phyloP scores from a whole-genome alignment of 2,329 filamentous ascomycete species.

The Aureobasidium sp. region DNA sequence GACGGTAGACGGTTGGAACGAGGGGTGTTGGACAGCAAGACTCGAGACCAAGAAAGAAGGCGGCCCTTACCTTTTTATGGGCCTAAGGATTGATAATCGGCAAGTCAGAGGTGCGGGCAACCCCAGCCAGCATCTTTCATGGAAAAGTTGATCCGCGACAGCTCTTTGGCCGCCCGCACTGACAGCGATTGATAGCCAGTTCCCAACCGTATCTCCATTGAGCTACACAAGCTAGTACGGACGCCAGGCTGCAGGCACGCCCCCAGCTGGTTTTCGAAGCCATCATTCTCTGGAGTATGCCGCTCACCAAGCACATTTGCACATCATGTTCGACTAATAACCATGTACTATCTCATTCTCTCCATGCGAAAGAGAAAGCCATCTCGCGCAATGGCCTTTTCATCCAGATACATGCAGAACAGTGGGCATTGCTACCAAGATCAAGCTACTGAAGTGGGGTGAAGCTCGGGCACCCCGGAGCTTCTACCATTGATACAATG shows the following conservation, averaged over 20 bases:
- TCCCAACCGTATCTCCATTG: not conserved
- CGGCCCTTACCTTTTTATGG: not conserved
- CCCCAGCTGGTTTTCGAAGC: not conserved
- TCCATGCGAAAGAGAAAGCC: not conserved
- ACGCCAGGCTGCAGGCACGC: not conserved
- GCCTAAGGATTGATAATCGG: not conserved
- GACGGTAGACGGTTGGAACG: not conserved
- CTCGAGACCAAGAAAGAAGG: not conserved
- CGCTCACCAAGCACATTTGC: not conserved
- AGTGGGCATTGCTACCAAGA: not conserved
- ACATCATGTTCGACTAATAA: not conserved
- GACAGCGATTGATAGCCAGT: slow-evolving; percentile 7
- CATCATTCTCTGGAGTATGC: no score
- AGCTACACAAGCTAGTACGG: not conserved
- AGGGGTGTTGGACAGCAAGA: not conserved
- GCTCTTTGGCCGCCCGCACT: not conserved
- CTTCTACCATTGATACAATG: not conserved
- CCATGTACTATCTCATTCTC: not conserved
- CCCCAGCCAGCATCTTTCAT: not conserved
- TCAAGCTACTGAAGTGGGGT: not conserved
- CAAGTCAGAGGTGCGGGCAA: slow-evolving; percentile 1
- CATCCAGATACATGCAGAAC: not conserved
- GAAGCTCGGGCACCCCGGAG: not conserved
- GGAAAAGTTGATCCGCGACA: not conserved
- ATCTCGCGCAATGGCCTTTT: not conserved